phyloP scores from a whole-genome alignment of 345 rosid species.

The Leavenworthia alabamica region DNA sequence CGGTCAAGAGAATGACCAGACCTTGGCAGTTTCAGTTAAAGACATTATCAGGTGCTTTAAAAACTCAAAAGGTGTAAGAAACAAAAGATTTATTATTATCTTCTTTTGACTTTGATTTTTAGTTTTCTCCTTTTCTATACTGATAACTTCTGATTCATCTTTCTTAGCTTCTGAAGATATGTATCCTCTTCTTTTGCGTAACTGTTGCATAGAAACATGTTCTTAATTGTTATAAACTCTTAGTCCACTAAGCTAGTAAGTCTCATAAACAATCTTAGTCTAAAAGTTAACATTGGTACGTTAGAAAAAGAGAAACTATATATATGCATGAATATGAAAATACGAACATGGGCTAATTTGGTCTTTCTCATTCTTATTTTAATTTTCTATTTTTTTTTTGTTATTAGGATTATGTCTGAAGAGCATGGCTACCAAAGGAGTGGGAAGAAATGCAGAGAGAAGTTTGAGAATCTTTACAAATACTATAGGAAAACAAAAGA shows the following conservation, averaged over 20 bases:
- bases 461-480: slow-evolving; percentile 94
- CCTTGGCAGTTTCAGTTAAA: slow-evolving; percentile 42
- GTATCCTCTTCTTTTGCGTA: slow-evolving; percentile 26
- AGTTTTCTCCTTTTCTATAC: slow-evolving; percentile 10
- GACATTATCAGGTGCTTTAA: slow-evolving; percentile 37
- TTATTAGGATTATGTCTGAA: slow-evolving; percentile 77
- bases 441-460: slow-evolving; percentile 98
- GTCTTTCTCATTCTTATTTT: not conserved
- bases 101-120: slow-evolving; percentile 31
- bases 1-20: slow-evolving; percentile 49
- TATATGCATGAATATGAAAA: slow-evolving; percentile 18
- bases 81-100: slow-evolving; percentile 18
- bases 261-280: slow-evolving; percentile 21
- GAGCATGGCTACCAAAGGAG: slow-evolving; percentile 94
- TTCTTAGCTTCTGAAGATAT: slow-evolving; percentile 27
- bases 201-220: slow-evolving; percentile 31
- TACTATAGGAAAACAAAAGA: slow-evolving; percentile 97
- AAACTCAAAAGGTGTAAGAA: slow-evolving; percentile 25
- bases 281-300: slow-evolving; percentile 20
- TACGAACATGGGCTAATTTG: not conserved
- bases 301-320: slow-evolving; percentile 15
- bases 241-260: slow-evolving; percentile 26
- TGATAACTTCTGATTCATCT: slow-evolving; percentile 32
- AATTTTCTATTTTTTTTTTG: too few relatives aligned
- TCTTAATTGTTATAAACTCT: slow-evolving; percentile 18